Conservation (phyloP, 805 yeast species). For the Ogataea allantospora region DNA sequence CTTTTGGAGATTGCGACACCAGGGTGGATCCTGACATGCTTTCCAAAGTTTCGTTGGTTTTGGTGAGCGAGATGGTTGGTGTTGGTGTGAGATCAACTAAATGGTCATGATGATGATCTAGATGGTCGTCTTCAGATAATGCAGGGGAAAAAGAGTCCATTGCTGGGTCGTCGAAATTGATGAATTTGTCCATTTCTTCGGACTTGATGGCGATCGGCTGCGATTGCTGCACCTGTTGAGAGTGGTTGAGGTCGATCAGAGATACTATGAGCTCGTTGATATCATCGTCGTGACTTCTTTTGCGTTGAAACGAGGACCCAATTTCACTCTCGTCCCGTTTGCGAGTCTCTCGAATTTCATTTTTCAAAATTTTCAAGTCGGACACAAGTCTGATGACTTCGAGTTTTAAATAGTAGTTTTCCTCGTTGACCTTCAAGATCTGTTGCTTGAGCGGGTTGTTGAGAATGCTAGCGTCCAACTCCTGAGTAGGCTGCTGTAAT, state of each 20-base stretch:
- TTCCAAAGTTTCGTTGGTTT: constrained; percentile 31
- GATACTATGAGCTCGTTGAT: constrained; percentile 37
- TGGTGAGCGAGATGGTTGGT: constrained; percentile 24
- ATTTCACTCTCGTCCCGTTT: constrained; percentile 1
- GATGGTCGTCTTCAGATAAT: constrained; percentile 25
- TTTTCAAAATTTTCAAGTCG: constrained; percentile 39
- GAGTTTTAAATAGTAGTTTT: constrained; percentile 41
- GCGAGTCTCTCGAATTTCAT: constrained; percentile 17
- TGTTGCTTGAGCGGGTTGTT: constrained; percentile 38
- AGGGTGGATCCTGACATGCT: constrained; percentile 24
- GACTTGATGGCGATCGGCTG: not conserved
- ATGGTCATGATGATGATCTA: constrained; percentile 10
- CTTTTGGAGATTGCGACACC: constrained; percentile 21
- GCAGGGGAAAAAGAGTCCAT: constrained; percentile 20
- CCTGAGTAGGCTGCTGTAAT: constrained; percentile 4
- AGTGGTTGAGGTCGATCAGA: constrained; percentile 33
- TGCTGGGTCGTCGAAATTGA: constrained; percentile 17
- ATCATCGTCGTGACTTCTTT: constrained; percentile 35
- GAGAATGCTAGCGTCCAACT: constrained; percentile 19
- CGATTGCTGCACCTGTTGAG: constrained; percentile 21
- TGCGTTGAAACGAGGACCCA: constrained; percentile 9
- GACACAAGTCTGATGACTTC: constrained; percentile 45
- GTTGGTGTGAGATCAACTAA: constrained; percentile 26
- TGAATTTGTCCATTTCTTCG: constrained; percentile 17
- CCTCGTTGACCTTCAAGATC: constrained; percentile 43